Conservation (phyloP, 768 basidiomycete species). For the Phlebiopsis flavidoalba region DNA sequence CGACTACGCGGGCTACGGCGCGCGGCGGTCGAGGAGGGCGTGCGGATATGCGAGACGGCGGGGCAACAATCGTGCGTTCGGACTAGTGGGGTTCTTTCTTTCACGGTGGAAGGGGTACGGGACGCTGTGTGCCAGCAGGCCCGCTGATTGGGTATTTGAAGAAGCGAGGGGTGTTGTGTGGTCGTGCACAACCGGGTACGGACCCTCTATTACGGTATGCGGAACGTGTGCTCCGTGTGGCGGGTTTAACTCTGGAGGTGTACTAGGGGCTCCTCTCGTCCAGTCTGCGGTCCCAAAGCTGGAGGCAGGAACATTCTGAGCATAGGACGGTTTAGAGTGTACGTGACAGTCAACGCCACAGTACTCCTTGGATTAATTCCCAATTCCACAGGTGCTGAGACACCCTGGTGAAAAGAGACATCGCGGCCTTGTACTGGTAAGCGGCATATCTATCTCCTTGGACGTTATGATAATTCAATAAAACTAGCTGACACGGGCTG, state of each 20-base stretch:
- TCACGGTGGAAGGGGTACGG: not conserved
- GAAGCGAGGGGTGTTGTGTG: constrained; percentile 68
- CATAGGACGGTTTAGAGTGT: constrained; percentile 93
- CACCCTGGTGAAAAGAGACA: constrained; percentile 95
- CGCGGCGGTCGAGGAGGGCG: constrained; percentile 80
- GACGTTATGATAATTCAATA: not conserved
- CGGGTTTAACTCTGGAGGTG: not conserved
- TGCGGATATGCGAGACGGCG: constrained; percentile 89
- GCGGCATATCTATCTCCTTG: no score
- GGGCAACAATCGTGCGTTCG: constrained; percentile 77
- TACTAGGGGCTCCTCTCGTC: not conserved
- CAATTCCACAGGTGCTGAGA: constrained; percentile 66
- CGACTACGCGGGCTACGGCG: constrained; percentile 80
- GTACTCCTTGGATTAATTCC: constrained; percentile 3
- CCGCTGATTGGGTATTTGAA: constrained; percentile 80
- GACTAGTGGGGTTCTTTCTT: no score
- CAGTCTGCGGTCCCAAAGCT: constrained; percentile 61
- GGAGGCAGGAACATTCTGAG: constrained; percentile 88
- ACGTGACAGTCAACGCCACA: constrained; percentile 15
- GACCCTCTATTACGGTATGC: constrained; percentile 84
- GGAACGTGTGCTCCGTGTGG: constrained; percentile 42
- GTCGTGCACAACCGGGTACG: constrained; percentile 93
- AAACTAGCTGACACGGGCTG: constrained; percentile 78
- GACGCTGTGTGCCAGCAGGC: constrained; percentile 51
- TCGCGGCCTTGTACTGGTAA: constrained; percentile 78